A percentile compares a stretch with the other conserved stretches of the same genome.
phyloP scores from a whole-genome alignment of 2,329 filamentous ascomycete genomes.

The Ceratocystis papillata region DNA sequence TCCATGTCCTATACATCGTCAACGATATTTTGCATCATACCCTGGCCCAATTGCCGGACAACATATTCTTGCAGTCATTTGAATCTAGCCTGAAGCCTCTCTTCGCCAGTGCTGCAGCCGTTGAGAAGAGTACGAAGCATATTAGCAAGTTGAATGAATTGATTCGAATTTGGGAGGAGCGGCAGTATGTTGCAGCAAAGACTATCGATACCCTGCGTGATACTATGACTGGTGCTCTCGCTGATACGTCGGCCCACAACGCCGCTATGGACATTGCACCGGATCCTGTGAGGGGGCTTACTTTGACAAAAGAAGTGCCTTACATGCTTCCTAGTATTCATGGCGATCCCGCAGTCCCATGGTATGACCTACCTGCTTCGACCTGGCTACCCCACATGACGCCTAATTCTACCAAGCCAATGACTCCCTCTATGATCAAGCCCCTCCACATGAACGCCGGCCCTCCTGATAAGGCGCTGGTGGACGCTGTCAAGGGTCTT shows the following conservation, averaged over 20 bases:
- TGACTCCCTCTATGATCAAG: conserved; percentile 59
- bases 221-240: conserved; percentile 33
- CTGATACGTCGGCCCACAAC: conserved; percentile 18
- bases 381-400: conserved; percentile 71
- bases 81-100: conserved; percentile 52
- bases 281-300: conserved; percentile 27
- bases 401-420: conserved; percentile 62
- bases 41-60: conserved; percentile 41
- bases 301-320: conserved; percentile 46
- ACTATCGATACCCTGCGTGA: conserved; percentile 50
- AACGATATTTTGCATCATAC: conserved; percentile 68
- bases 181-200: conserved; percentile 47
- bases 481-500: conserved; percentile 57
- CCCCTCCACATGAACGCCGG: conserved; percentile 60
- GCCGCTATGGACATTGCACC: conserved; percentile 26
- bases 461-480: conserved; percentile 55
- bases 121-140: conserved; percentile 53
- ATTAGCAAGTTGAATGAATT: conserved; percentile 53
- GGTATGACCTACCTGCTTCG: conserved; percentile 72
- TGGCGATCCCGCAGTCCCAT: conserved; percentile 61
- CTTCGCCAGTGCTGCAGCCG: conserved; percentile 46
- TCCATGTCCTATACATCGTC: conserved; percentile 67
- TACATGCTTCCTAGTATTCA: conserved; percentile 66
- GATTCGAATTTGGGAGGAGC: conserved; percentile 59
- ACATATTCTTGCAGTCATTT: conserved; percentile 45